Base-by-base conservation (phyloP, 1,284 basidiomycete genomes). In the Malassezia brasiliensis region DNA sequence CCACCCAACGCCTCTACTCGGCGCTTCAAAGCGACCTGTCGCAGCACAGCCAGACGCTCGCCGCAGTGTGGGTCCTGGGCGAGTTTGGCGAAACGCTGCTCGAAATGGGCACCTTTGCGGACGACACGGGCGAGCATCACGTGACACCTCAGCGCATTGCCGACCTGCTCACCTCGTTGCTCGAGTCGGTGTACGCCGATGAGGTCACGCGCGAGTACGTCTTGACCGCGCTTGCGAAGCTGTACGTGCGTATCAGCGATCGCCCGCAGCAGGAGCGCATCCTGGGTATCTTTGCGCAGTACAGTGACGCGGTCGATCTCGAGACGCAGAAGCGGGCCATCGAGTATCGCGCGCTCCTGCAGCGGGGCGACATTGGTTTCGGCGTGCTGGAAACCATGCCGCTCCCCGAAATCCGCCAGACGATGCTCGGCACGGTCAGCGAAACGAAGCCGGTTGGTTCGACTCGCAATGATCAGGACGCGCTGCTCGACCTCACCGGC, bases 371-470 rank as follows among this genome's bases (percentile, higher is more conserved):
- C 20, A 79, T 91, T 32, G 82, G 85, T 53, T 81, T 83, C n/a
- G 94, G 90, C 42, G 90, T 99, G 0, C 77, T 98, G 56, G 94
- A 98, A 78, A 83, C 90, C 53, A 99, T 99, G 94, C 94, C 94
- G 7, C 87, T 90, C 5, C 94, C 94, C 2, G 93, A 98, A 76
- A 78, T 98, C 67, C 91, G 55, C 22, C 50, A 34, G 25, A 72
- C 69, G 10, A 62, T 69, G 31, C 47, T 72, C 44, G 67, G 67
- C 30, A 68, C 68, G 6, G 63, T 69, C 25, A 69, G 64, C 52
- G 69, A 72, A 50, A 62, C 62, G 20, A 67, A 67, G 55, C 64
- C 65, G 10, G 69, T 72, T 9, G 69, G 69, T 3, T 65, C 62
- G 64, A 69, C 59, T 65, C 68, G 57, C 65, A 10, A 11, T 15